Evolutionary conservation across 2,329 filamentous ascomycete species (phyloP).

Genomic region (Fusarium albidum): DNA sequence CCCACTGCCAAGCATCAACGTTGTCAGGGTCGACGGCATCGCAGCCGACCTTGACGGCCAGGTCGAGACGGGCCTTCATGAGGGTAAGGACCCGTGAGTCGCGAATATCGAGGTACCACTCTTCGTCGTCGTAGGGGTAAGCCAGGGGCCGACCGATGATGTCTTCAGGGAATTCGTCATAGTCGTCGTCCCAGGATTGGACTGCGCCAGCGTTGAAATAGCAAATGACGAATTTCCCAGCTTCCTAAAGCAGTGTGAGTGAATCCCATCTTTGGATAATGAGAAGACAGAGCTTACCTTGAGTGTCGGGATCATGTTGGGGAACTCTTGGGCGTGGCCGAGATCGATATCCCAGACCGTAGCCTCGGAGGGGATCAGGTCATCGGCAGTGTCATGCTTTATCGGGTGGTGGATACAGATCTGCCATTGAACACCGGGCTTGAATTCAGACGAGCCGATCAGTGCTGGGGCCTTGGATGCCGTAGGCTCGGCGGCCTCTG

Average conservation of each 20-base stretch:
- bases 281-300: slow-evolving; percentile 35
- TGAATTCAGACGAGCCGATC: slow-evolving; percentile 34
- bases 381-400: slow-evolving; percentile 34
- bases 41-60: slow-evolving; percentile 41
- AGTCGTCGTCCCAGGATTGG: slow-evolving; percentile 42
- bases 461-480: too few species aligned
- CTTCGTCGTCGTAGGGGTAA: slow-evolving; percentile 38
- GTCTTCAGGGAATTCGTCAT: slow-evolving; percentile 34
- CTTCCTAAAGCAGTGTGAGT: slow-evolving; percentile 26
- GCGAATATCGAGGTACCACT: slow-evolving; percentile 44
- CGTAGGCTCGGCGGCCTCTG: too few species aligned
- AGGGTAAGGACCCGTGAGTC: slow-evolving; percentile 37
- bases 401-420: slow-evolving; percentile 44
- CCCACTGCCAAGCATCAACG: slow-evolving; percentile 43
- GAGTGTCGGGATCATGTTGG: slow-evolving; percentile 40
- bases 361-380: slow-evolving; percentile 39
- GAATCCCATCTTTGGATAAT: too few species aligned
- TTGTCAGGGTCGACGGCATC: slow-evolving; percentile 48
- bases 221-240: slow-evolving; percentile 44
- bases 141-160: slow-evolving; percentile 38
- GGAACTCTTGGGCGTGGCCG: slow-evolving; percentile 37
- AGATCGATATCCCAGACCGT: slow-evolving; percentile 45
- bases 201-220: slow-evolving; percentile 46
- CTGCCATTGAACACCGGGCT: slow-evolving; percentile 43
- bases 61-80: slow-evolving; percentile 43